Evolutionary conservation across 148 eudicot genomes (phyloP), one percentile per base, ranked within the genome.

Genomic region (Polygonum maritimum): DNA sequence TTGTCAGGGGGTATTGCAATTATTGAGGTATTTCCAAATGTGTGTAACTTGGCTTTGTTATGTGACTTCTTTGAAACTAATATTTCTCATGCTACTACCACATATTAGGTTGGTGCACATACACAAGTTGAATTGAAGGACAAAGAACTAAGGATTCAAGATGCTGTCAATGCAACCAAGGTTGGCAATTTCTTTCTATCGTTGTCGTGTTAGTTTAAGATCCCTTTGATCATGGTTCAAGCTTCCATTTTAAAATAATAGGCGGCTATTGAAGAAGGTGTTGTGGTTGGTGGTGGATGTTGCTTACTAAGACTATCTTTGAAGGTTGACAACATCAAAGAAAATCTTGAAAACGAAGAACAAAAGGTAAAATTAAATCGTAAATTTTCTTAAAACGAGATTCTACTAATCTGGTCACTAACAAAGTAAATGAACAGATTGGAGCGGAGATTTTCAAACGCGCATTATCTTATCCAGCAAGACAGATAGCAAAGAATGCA

Each of bases 261-360:
- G 98, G 93, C 98, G 41, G 98, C 98, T 55, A 81, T 90, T 65
- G 97, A 94, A 81, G 98, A 94, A 87, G 98, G 97, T 73, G 84
- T 94, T 74, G 98, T 94, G 19, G 98, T 94, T 78, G 98, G 98
- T 67, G 98, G 98, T 18, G 98, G 97, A 74, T 94, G 96, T 83
- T 77, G 87, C 79, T 91, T 94, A 69, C 65, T 94, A 79, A 89
- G 98, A 79, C 86, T 94, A n/a, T 86, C 97, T 41, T 69, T 82
- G 77, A 90, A 86, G 81, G 74, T 94, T 49, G 89, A 87, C 76
- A 80, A 58, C 35, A 83, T 94, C 63, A 94, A 88, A 82, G 87
- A 84, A 70, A 77, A 79, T 73, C 82, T 94, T n/a, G 98, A 90
- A 51, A 92, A 94, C 78, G 97, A 92, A 63, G 97, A 94, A 79